A percentile compares a stretch with the other conserved stretches of the same genome.
phyloP scores from a whole-genome alignment of 2,329 filamentous ascomycete species.

The Teratosphaeria destructans region DNA sequence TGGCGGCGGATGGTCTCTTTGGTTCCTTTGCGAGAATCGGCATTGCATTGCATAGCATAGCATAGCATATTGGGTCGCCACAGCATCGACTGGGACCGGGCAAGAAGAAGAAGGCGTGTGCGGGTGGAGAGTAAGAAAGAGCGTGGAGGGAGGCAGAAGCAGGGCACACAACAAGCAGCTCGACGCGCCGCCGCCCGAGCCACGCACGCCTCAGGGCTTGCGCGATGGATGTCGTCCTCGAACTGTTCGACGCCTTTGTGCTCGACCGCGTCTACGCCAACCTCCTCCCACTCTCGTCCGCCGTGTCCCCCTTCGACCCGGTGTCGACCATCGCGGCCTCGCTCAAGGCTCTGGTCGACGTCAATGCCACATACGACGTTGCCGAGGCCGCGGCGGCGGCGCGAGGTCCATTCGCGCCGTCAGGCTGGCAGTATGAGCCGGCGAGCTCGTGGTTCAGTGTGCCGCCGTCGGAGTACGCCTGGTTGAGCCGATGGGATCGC shows the following conservation, averaged over 20 bases:
- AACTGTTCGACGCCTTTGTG: slow-evolving; percentile 69
- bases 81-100: not conserved
- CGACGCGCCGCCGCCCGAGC: not conserved
- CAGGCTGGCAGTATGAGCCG: slow-evolving; percentile 53
- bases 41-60: not conserved
- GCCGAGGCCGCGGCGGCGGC: not conserved
- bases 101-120: not conserved
- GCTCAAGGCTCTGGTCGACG: slow-evolving; percentile 18
- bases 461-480: slow-evolving; percentile 64
- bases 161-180: not conserved
- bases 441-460: slow-evolving; percentile 60
- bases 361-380: slow-evolving; percentile 41
- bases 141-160: no score
- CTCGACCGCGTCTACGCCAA: slow-evolving; percentile 71
- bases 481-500: slow-evolving; percentile 64
- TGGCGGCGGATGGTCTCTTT: not conserved
- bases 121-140: not conserved
- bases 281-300: slow-evolving; percentile 48
- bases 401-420: slow-evolving; percentile 8
- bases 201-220: not conserved
- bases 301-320: slow-evolving; percentile 44
- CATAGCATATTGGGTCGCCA: not conserved
- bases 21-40: not conserved
- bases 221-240: slow-evolving; percentile 78
- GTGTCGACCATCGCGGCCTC: slow-evolving; percentile 40